Evolutionary conservation across 352 stramenopile species (phyloP), one percentile per base, ranked within the genome.

Genomic region (Phytophthora ramorum): DNA sequence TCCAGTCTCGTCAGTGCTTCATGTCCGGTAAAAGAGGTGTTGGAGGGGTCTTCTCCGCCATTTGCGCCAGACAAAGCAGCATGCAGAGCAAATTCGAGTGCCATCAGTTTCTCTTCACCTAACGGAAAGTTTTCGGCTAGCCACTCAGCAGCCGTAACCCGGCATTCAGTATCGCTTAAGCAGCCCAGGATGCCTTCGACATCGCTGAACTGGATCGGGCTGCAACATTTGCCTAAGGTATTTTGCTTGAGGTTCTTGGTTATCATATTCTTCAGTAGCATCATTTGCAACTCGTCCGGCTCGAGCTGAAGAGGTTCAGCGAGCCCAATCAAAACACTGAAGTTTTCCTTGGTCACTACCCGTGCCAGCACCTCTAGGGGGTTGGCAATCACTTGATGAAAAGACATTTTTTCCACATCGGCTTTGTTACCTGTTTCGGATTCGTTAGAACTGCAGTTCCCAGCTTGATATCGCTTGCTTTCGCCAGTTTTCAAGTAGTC

Each of bases 211-310:
- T 45, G 41, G 7, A 35, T 9, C 8, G 40, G 14, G 30, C 30
- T 54, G n/a, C 19, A 22, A 17, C 17, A 16, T 7, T 53, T 55
- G 22, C 68, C 1, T 24, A 24, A 1, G 22, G 22, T 24, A 24
- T 24, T 1, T 24, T 24, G 49, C 16, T 59, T 51, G 2, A 68
- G 19, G 10, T 71, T 52, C 47, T 32, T 37, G 19, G 43, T 53
- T n/a, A 95, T 74, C 66, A 92, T 79, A 40, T 83, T 89, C 50
- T 92, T 92, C 10, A 95, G 49, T 17, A 93, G 62, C 26, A 92
- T 46, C 72, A 95, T 93, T 55, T 90, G 74, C 16, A 92, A 24
- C 50, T 95, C 83, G 52, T 95, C 83, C 1, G 78, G 68, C 17
- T 93, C 69, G 8, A 95, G 60, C 14, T 76, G 78, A 49, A 95